Base-by-base conservation (phyloP, 768 basidiomycete species). In the Mycena sanguinolenta region DNA sequence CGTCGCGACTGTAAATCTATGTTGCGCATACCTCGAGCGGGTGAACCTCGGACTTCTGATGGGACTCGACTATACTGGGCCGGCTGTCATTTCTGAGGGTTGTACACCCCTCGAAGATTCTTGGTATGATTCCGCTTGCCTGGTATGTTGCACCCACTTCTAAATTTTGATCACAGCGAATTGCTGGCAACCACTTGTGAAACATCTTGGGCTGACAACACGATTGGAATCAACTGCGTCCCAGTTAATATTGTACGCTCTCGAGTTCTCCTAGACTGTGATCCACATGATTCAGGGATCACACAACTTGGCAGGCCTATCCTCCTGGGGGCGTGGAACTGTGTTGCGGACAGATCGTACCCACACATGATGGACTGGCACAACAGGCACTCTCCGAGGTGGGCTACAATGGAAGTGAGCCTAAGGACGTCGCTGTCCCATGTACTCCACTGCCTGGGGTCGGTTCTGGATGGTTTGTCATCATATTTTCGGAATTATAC, bases 81-180 rank as follows among this genome's bases (percentile, higher is more conserved):
- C 46, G 46, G 3, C 6, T 23, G n/a, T 23, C 46, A 49, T 49
- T 6, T 16, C 4, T 49, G 46, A 23, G n/a, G 46, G 46, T 23
- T 49, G 46, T 49, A 49, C 46, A 49, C 46, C 46, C 46, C 46
- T 49, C 46, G n/a, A n/a, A n/a, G n/a, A n/a, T n/a, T n/a, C n/a
- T n/a, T n/a, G n/a, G n/a, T n/a, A n/a, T n/a, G n/a, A 49, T 23
- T 49, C n/a, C 46, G 25, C 46, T 23, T 23, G 46, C n/a, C 46
- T 49, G 46, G 46, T 49, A 49, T 7, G n/a, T 49, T 49, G 17
- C 46, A 49, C 46, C 25, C 46, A 49, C 46, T 49, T 23, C 16
- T 23, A 49, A 49, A 49, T 49, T 49, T 49, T 49, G n/a, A 49
- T 49, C 25, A 49, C 25, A 49, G 46, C 46, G 19, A 23, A 49